Evolutionary conservation across 805 yeast genomes (phyloP), one percentile per base, ranked within the genome.

Genomic region (Ogataea henricii): DNA sequence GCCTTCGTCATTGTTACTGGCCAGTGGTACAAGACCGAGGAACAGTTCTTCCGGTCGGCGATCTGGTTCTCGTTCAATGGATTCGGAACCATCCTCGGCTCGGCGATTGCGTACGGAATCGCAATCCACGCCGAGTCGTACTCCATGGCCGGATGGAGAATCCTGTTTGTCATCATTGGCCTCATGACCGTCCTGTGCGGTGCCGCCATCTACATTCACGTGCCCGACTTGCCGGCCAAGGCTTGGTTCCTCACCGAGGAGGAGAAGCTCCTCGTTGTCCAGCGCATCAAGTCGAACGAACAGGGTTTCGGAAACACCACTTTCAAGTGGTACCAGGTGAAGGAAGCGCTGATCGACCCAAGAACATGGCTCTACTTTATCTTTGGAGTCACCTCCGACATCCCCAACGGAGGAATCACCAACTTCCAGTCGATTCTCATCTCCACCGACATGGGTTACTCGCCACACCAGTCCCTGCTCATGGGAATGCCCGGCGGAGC

Each of bases 121-220:
- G 57, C 62, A 21, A 56, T 57, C 46, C 60, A 49, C 16, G 38
- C 30, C 6, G 45, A 60, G 13, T 43, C 63, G 9, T 78, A 71
- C 60, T 37, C 60, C 2, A 56, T 73, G 29, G 62, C 59, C 1
- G 62, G 65, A 12, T 82, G 84, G 83, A 73, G 74, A 48, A 59
- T 81, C 20, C 70, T 82, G 44, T 77, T 74, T 60, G 70, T 82
- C 29, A 74, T 79, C 34, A 69, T 78, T 45, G 87, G 87, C 38
- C 73, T 77, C 8, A 57, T 78, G 30, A 78, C 86, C 0, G 63
- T 80, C 27, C 34, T 69, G 7, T 36, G 67, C 7, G 59, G 72
- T 3, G 40, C 68, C 3, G 23, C 66, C 6, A 60, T 73, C 13
- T 54, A 59, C 42, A 64, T 70, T 46, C 48, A 71, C 18, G 76